These are phyloP conservation scores for Dendrobium catenatum DNA, from an alignment of 106 monocot genomes.

Conservation along the genomic window DNA sequence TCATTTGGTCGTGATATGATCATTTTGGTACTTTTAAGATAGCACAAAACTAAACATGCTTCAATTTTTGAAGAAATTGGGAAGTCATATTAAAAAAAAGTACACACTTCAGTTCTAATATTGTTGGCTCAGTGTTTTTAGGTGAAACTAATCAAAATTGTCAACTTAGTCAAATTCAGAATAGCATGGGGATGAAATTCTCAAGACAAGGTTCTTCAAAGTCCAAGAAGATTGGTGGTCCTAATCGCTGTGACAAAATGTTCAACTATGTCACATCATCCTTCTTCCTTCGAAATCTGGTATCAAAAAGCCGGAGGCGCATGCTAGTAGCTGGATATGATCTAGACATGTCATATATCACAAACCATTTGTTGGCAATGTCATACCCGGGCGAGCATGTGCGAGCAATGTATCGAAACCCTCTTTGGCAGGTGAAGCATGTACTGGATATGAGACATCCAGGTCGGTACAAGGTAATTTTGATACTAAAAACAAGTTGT, in stretches of 20 bases:
- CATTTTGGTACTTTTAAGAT: no score
- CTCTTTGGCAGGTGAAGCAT: conserved; percentile 52
- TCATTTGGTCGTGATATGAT: no score
- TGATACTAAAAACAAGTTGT: not conserved
- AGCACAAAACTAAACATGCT: no score
- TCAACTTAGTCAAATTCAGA: not conserved
- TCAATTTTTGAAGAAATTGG: no score
- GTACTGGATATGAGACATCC: conserved; percentile 48
- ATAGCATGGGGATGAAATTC: conserved; percentile 15
- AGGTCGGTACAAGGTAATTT: conserved; percentile 42
- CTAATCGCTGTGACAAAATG: conserved; percentile 16
- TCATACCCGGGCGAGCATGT: conserved; percentile 48
- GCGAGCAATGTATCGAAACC: conserved; percentile 52
- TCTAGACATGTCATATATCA: conserved; percentile 63
- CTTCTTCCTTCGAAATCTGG: conserved; percentile 35
- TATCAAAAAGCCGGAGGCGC: conserved; percentile 42
- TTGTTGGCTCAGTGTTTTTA: no score
- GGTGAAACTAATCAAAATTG: not conserved
- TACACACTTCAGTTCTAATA: no score
- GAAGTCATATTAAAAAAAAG: no score
- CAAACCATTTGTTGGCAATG: conserved; percentile 43
- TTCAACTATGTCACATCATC: conserved; percentile 13
- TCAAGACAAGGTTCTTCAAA: conserved; percentile 24
- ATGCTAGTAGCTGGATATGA: conserved; percentile 49
- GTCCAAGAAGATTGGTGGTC: conserved; percentile 1